phyloP scores from a whole-genome alignment of 2,329 filamentous ascomycete species.

The Dactylellina leptospora region DNA sequence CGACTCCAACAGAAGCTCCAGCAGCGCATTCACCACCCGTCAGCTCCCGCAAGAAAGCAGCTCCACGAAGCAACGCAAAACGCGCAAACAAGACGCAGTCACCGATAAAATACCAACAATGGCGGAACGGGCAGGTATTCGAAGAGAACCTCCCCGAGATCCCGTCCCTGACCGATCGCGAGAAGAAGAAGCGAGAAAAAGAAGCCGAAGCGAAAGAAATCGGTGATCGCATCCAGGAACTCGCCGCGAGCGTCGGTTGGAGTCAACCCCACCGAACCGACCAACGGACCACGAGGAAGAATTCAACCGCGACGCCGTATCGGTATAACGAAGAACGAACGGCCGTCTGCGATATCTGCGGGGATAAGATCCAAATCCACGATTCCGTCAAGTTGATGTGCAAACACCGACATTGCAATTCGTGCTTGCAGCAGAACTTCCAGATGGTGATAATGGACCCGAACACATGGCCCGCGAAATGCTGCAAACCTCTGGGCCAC shows the following conservation, averaged over 20 bases:
- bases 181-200: conserved; percentile 15
- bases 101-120: conserved; percentile 12
- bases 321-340: conserved; percentile 41
- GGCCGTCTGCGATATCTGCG: conserved; percentile 31
- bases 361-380: conserved; percentile 23
- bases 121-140: conserved; percentile 20
- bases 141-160: not conserved
- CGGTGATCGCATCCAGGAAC: conserved; percentile 25
- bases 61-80: conserved; percentile 17
- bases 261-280: conserved; percentile 30
- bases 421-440: conserved; percentile 41
- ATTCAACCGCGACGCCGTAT: conserved; percentile 37
- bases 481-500: conserved; percentile 34
- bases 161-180: not conserved
- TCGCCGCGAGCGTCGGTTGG: conserved; percentile 42
- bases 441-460: conserved; percentile 40
- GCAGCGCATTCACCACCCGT: not conserved
- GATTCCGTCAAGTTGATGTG: conserved; percentile 22
- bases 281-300: conserved; percentile 36
- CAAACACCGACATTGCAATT: conserved; percentile 43
- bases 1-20: not conserved
- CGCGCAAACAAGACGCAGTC: conserved; percentile 22
- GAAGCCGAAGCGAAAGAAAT: conserved; percentile 39
- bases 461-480: conserved; percentile 38
- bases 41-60: conserved; percentile 13